Evolutionary conservation across 176 grass and related monocot species (phyloP), one percentile per base, ranked within the genome.

Genomic region (Carex parvula): DNA sequence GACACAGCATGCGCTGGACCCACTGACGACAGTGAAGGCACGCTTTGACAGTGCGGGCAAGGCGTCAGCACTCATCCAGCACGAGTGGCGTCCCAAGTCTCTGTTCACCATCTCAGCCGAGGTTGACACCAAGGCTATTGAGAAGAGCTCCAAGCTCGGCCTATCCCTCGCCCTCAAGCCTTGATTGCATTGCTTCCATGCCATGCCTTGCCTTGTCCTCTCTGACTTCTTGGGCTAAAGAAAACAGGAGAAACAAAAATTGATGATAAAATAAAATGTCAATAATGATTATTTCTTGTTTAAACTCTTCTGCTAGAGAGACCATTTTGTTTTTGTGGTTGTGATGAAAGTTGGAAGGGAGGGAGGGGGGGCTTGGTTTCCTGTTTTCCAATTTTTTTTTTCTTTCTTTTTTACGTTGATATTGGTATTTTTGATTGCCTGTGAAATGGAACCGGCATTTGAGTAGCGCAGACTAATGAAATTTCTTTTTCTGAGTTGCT

Each of bases 111-210:
- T 99, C 54, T 95, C 93, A 0, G 90, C 91, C 0, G 93, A 99
- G 44, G 93, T 99, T 0, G 93, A 99, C 85, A 99, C 93, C 2
- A 99, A 99, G 88, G 90, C 96, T 46, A 93, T 99, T 3, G 91
- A 99, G 85, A 99, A 99, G 91, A 95, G 96, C 87, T 99, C 96
- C 4, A 95, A 99, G 84, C 88, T 99, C 0, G 93, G 96, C 53
- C 82, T 99, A 2, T 91, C 91, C 0, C 82, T 99, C 70, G 88
- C 87, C 54, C 91, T 99, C 65, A 95, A 99, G 83, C 96, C 96
- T 81, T 99, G 86, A 94, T 84, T 5, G 4, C 37, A 39, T 39
- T 39, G 4, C 37, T 53, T 76, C 48, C 21, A 30, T 75, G 37
- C 39, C 20, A 12, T 39, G 37, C 37, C 37, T 39, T 26, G n/a